phyloP scores from a whole-genome alignment of 129 eudicot genomes.

The Artemisia argyi region DNA sequence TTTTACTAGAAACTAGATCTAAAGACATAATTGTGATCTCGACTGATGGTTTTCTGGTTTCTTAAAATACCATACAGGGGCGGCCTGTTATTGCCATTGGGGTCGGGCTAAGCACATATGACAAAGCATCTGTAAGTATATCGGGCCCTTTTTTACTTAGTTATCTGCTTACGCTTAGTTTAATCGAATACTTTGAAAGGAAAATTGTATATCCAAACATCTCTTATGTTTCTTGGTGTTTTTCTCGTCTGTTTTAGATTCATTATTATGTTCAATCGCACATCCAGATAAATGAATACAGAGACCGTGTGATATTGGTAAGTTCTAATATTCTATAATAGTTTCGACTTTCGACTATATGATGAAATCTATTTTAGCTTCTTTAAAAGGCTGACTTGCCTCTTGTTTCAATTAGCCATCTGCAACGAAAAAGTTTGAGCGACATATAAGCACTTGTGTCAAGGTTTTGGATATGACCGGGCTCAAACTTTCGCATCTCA shows the following conservation, averaged over 20 bases:
- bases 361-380: background rate
- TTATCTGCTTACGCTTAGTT: too few relatives aligned
- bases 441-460: conserved; percentile 74
- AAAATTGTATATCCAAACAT: background rate
- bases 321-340: conserved; percentile 16
- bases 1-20: background rate
- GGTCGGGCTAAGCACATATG: conserved; percentile 94
- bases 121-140: conserved; percentile 94
- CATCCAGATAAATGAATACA: conserved; percentile 92
- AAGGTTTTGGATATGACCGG: conserved; percentile 95
- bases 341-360: conserved; percentile 14
- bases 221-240: conserved; percentile 5
- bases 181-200: too few relatives aligned
- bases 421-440: conserved; percentile 65
- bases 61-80: conserved; percentile 49
- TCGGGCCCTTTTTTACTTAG: background rate
- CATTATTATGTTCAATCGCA: conserved; percentile 94
- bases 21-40: background rate
- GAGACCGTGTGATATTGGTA: conserved; percentile 94
- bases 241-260: conserved; percentile 45
- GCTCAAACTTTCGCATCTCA: conserved; percentile 82
- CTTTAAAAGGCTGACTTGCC: conserved; percentile 2
- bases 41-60: conserved; percentile 13
- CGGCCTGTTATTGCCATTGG: conserved; percentile 93
- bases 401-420: conserved; percentile 52